Base-by-base conservation (phyloP, 176 grass and related monocot species). In the Carex pumila region DNA sequence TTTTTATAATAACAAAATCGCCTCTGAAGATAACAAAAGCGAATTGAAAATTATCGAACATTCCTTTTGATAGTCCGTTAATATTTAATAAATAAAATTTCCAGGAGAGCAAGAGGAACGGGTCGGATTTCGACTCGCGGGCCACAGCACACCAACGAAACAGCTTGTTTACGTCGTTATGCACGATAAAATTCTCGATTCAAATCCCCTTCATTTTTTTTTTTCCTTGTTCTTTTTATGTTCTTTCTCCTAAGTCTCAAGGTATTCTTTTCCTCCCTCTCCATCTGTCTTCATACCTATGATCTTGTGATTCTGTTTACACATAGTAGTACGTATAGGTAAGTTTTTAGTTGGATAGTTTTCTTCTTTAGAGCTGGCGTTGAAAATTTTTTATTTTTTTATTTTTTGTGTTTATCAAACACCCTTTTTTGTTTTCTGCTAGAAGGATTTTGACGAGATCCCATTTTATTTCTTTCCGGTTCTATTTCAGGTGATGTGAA, bases 101-200 rank as follows among this genome's bases (percentile, higher is more conserved):
- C 25, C 41, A 83, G 81, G 18, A 83, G 8, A 32, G 64, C 61
- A 49, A 68, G 57, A 81, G 59, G 81, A 83, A 83, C 58, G 81
- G 81, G 81, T 83, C 81, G 13, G 61, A 66, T 53, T 66, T 66
- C 34, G 34, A 36, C 34, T 36, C 34, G 2, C 34, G 34, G 34
- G 34, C 34, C 34, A 4, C 34, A 36, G 3, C 2, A 36, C 3
- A 36, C 34, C 34, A 36, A 36, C 34, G 34, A 36, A 36, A 36
- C 34, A 36, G 34, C 79, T 60, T 83, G 41, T 49, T 63, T 83
- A 39, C 64, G 67, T 83, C 15, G 61, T 67, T 68, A 50, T 63
- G 83, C 71, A 85, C 64, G 32, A 85, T 78, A 54, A 21, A 50
- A 77, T 85, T 78, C 67, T 62, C 30, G 36, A 14, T 72, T 60